Evolutionary conservation across 192 early-diverging fungal species (phyloP).

Genomic region (Linnemannia hyalina): DNA sequence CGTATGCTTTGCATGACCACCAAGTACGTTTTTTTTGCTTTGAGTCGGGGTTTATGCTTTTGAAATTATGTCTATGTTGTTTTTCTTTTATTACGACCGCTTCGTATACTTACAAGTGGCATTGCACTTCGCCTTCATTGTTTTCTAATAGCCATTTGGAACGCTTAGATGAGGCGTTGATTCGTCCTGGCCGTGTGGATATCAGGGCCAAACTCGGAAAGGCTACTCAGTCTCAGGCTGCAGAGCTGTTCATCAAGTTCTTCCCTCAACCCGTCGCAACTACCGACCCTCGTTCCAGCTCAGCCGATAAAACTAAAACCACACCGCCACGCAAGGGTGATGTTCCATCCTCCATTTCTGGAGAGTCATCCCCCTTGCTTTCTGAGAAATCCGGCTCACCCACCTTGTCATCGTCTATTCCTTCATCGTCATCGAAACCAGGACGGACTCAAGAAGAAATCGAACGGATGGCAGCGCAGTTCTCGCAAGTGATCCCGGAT

Average conservation of each 20-base stretch:
- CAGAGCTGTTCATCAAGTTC: constrained; percentile 76
- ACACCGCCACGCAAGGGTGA: not conserved
- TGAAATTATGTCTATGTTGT: not conserved
- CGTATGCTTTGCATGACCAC: constrained; percentile 84
- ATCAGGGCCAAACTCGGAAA: constrained; percentile 69
- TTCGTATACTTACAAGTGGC: not conserved
- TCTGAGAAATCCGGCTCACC: not conserved
- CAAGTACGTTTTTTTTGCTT: constrained; percentile 59
- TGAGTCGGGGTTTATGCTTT: not conserved
- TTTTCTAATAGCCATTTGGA: constrained; percentile 62
- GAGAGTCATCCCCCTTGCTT: not conserved
- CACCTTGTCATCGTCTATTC: not conserved
- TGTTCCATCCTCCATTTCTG: not conserved
- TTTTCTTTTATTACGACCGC: not conserved
- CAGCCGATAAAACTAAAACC: not conserved
- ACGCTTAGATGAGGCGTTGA: constrained; percentile 80
- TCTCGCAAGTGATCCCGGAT: constrained; percentile 59
- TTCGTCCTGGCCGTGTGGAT: constrained; percentile 82
- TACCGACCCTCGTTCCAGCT: not conserved
- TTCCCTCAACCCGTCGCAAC: constrained; percentile 56
- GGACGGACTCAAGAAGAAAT: constrained; percentile 16
- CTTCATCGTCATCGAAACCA: not conserved
- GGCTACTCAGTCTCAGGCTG: constrained; percentile 68
- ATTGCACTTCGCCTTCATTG: not conserved
- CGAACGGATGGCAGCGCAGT: constrained; percentile 39